Percentiles rank a stretch among this genome's conserved stretches.
Evolutionary conservation across 352 stramenopile species (phyloP).

Genomic region (Pythium myriotylum): DNA sequence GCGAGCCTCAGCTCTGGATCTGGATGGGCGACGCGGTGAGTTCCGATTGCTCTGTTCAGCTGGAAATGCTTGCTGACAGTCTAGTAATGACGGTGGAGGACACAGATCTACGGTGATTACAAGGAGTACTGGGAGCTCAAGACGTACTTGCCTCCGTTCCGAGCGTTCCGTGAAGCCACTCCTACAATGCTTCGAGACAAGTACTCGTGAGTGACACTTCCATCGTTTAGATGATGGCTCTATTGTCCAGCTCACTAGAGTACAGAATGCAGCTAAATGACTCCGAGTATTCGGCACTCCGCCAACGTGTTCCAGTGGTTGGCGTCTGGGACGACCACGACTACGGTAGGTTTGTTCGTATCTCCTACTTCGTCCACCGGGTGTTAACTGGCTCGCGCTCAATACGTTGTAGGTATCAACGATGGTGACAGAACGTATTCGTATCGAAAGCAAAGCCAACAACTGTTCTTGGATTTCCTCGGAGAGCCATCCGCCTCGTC

Average conservation of each 20-base stretch:
- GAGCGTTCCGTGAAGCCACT: conserved; percentile 29
- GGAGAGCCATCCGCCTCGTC: conserved; percentile 33
- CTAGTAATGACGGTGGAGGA: too few relatives aligned
- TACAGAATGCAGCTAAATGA: conserved; percentile 27
- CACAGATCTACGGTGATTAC: conserved; percentile 54
- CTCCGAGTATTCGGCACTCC: conserved; percentile 23
- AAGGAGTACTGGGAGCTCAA: conserved; percentile 22
- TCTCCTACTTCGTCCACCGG: background rate
- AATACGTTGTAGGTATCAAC: conserved; percentile 32
- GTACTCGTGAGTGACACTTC: conserved; percentile 28
- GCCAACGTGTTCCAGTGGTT: conserved; percentile 27
- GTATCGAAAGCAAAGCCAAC: conserved; percentile 38
- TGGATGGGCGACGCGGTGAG: conserved; percentile 41
- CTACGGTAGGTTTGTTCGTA: conserved; percentile 34
- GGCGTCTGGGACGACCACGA: conserved; percentile 55
- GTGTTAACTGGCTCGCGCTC: background rate
- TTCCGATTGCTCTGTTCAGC: too few relatives aligned
- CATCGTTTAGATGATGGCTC: background rate
- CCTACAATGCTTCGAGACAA: conserved; percentile 35
- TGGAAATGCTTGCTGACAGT: too few relatives aligned
- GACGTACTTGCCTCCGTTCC: conserved; percentile 29
- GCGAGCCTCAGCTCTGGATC: conserved; percentile 38
- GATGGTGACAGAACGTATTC: conserved; percentile 43
- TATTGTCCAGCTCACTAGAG: background rate
- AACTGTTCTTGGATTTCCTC: conserved; percentile 49